Evolutionary conservation across 148 eudicot genomes (phyloP).

Genomic region (Bassia scoparia): DNA sequence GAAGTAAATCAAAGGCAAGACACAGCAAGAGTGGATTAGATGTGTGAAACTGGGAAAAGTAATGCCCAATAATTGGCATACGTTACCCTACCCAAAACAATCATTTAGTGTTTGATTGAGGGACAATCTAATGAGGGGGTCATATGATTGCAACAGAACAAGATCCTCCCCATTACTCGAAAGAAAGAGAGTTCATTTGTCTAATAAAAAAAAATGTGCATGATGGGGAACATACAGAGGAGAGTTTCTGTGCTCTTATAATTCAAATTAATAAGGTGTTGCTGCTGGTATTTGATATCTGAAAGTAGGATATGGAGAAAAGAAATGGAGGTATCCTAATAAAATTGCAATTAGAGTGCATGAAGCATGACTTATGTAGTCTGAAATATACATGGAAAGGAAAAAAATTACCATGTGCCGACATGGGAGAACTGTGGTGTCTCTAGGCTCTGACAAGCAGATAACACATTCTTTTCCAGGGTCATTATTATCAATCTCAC

Average conservation of each 20-base stretch:
- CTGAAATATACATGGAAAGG: not conserved
- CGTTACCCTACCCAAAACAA: not conserved
- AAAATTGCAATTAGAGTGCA: not conserved
- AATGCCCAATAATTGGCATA: not conserved
- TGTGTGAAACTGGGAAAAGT: not conserved
- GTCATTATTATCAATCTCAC: slow-evolving; percentile 68
- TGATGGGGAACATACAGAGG: not conserved
- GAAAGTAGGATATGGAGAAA: too few relatives aligned
- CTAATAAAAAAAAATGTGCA: not conserved
- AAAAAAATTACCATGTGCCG: slow-evolving; percentile 78
- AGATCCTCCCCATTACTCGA: not conserved
- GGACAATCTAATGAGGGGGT: too few relatives aligned
- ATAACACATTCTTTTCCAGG: slow-evolving; percentile 98
- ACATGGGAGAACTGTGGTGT: slow-evolving; percentile 94
- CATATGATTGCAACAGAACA: not conserved
- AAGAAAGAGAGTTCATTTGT: not conserved
- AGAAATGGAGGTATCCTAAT: not conserved
- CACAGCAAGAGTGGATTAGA: not conserved
- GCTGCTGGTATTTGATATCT: too few relatives aligned
- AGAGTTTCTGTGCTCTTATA: not conserved
- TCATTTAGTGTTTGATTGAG: not conserved
- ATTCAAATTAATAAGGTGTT: not conserved
- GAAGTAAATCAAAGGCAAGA: too few relatives aligned
- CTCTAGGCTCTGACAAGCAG: slow-evolving; percentile 94
- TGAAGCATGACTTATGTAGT: not conserved